phyloP scores from a whole-genome alignment of 495 filamentous ascomycete species.

The Cryomyces antarcticus region DNA sequence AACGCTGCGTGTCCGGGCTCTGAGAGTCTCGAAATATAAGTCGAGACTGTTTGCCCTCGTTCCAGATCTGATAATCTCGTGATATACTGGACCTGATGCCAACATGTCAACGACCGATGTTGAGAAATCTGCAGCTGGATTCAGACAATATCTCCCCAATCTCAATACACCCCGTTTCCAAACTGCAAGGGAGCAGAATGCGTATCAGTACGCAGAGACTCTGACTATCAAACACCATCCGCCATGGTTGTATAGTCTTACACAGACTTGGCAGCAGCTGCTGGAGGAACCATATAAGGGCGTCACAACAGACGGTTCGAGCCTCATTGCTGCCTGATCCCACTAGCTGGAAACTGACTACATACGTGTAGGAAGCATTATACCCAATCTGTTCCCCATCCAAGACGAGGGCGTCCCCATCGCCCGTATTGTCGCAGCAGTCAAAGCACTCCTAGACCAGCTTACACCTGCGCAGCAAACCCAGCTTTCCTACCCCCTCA shows the following conservation, averaged over 20 bases:
- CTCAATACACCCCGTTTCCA: conserved; percentile 39
- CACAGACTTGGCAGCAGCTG: conserved; percentile 43
- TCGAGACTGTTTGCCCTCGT: too few species aligned
- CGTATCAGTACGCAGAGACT: conserved; percentile 38
- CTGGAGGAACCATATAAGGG: conserved; percentile 51
- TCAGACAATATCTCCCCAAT: conserved; percentile 40
- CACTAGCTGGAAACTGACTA: conserved; percentile 2
- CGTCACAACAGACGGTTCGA: conserved; percentile 43
- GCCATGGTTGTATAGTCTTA: conserved; percentile 48
- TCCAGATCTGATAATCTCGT: too few species aligned
- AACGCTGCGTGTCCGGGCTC: too few species aligned
- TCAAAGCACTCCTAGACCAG: conserved; percentile 21
- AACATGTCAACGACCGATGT: neutral
- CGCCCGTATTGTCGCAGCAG: conserved; percentile 28
- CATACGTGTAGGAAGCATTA: conserved; percentile 25
- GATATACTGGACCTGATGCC: too few species aligned
- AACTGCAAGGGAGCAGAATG: conserved; percentile 38
- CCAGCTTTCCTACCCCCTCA: conserved; percentile 34
- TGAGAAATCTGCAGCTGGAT: conserved; percentile 13
- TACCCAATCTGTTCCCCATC: conserved; percentile 32
- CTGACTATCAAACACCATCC: conserved; percentile 38
- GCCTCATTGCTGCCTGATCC: conserved; percentile 1
- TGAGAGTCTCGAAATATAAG: too few species aligned
- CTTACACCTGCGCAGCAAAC: conserved; percentile 28
- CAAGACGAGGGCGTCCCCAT: conserved; percentile 44